A percentile compares a stretch with the other conserved stretches of the same genome.
Evolutionary conservation across 305 asterid species (phyloP).

Genomic region (Solanum hybrid): DNA sequence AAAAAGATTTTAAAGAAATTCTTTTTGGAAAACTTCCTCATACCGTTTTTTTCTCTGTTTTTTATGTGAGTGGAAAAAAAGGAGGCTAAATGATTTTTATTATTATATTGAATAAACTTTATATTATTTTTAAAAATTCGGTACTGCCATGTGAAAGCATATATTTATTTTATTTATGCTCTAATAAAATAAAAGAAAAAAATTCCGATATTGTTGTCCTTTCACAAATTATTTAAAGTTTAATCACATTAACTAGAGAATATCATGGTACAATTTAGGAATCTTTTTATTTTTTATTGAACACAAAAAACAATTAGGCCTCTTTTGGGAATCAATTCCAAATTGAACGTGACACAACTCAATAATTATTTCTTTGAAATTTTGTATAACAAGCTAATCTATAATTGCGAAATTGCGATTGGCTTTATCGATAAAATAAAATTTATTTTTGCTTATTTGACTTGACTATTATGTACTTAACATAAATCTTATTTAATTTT

Average conservation of each 20-base stretch:
- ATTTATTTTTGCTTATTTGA: background rate
- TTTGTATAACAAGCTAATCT: background rate
- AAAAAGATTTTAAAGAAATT: too few species aligned
- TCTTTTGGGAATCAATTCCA: background rate
- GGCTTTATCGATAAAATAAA: too few species aligned
- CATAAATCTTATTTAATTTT: too few species aligned
- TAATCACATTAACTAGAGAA: background rate
- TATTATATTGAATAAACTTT: background rate
- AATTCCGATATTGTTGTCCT: background rate
- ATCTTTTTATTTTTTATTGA: background rate
- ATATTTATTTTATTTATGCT: background rate
- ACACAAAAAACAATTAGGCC: background rate
- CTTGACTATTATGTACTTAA: background rate
- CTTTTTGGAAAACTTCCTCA: too few species aligned
- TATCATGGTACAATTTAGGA: background rate
- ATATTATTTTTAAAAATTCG: background rate
- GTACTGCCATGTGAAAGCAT: background rate
- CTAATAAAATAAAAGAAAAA: background rate
- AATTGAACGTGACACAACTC: background rate
- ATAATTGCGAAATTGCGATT: too few species aligned
- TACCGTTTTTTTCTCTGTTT: background rate
- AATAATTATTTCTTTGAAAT: background rate
- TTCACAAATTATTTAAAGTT: background rate
- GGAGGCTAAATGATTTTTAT: background rate
- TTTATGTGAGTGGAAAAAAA: background rate